Evolutionary conservation across 306 rosid species (phyloP), one percentile per base, ranked within the genome.

Genomic region (Gastrolobium villosum): DNA sequence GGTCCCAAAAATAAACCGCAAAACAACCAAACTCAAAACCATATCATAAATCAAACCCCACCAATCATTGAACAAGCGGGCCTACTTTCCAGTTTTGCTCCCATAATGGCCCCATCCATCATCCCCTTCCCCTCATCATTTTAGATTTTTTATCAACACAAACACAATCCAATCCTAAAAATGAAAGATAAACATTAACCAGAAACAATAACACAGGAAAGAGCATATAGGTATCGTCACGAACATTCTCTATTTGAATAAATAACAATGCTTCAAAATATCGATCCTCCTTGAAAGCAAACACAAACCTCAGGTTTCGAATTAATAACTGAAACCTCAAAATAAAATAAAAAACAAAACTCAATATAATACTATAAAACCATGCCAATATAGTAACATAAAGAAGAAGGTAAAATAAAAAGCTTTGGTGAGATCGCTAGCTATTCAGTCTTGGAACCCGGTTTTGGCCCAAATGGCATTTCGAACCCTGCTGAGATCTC

Each of bases 391-490:
- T 52, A 41, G 70, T 9, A 3, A 34, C 45, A 49, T 3, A 0
- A 11, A 49, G 14, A 2, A 49, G 31, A 69, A 32, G 37, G 20
- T 2, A 9, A 20, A 20, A 44, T 10, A 13, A 0, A 0, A 5
- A 7, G 7, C 7, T 67, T 7, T 3, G 13, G 48, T 15, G 20
- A 39, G n/a, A n/a, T n/a, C n/a, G n/a, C n/a, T 5, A 3, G 10
- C 3, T 20, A 20, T 1, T 53, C 59, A 92, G 67, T 92, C 97
- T 81, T 90, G 32, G 77, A 92, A 92, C 56, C 97, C 97, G 9
- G 91, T 92, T 82, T 92, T 92, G 65, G 90, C 93, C 93, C 95
- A 92, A 76, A 92, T 90, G 30, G 95, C 93, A 70, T 92, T 90
- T 59, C 97, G 72, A 15, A 92, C 92, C 80, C 93, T 77, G 41